Base-by-base conservation (phyloP, 2,329 filamentous ascomycete genomes). In the Monilinia laxa region DNA sequence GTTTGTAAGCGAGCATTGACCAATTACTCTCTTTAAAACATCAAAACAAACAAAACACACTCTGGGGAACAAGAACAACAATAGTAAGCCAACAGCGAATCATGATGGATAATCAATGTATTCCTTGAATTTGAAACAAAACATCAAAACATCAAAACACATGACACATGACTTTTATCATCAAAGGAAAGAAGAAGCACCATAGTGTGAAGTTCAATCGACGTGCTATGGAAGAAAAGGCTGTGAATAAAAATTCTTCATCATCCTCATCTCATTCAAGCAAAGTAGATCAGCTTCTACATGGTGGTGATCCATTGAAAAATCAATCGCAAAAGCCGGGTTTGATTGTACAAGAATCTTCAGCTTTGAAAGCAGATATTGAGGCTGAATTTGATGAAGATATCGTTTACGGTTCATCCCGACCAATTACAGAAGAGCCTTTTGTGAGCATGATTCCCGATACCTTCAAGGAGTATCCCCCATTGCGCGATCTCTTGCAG, bases 401-500 rank as follows among this genome's bases (percentile, higher is more conserved):
- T 51, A 45, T 38, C 62, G 25, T 55, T 63, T 59, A 68, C 55
- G 51, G 25, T 14, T 63, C 62, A 38, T 70, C 68, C 57, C 69
- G 45, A 57, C 67, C 70, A 58, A 70, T 71, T 55, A 40, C 60
- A 56, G 65, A 68, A 56, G 63, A 59, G n/a, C 25, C 52, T 35
- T 40, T 60, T n/a, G 38, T 62, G 18, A 70, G 55, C 66, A 71
- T 75, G 68, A 73, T 88, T 40, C 85, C 87, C 23, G 79, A 80
- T 57, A 78, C 90, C 66, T 90, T 88, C 77, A 85, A 81, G 10
- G 77, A 76, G 20, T 78, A 79, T 52, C 88, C 90, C 16, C 81
- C 82, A 23, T 85, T 96, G 71, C 81, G 80, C 65, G 93, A 96
- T 75, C 70, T 74, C 20, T 81, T 93, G 62, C 76, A 80, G 59